Conservation (phyloP, 1,139 yeast genomes). For the Pneumocystis carinii region DNA sequence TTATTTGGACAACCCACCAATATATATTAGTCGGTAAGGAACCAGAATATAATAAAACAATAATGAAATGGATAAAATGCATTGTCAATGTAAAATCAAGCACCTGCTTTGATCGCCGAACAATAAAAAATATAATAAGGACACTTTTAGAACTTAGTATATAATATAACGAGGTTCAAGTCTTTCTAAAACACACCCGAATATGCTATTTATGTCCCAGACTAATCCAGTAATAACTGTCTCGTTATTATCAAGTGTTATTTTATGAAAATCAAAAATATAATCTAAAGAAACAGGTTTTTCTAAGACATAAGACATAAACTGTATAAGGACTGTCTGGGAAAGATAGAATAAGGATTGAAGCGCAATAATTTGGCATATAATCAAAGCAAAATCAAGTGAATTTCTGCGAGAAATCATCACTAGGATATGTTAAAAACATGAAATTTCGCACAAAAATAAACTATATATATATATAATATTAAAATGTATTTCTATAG, state of each 20-base stretch:
- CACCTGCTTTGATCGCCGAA: slow-evolving; percentile 9
- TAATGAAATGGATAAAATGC: slow-evolving; percentile 4
- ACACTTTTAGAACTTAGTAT: slow-evolving; percentile 1
- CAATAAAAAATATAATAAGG: slow-evolving; percentile 2
- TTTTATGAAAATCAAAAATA: neutral
- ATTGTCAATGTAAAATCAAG: slow-evolving; percentile 10
- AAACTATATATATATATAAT: no score
- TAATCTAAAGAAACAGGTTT: neutral
- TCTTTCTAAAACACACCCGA: neutral
- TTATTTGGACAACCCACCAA: slow-evolving; percentile 9
- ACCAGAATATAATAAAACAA: slow-evolving; percentile 6
- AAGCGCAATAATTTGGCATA: neutral
- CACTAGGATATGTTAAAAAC: no score
- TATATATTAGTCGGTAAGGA: slow-evolving; percentile 3
- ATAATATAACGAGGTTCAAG: no score
- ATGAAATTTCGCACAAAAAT: no score
- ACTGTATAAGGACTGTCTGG: neutral
- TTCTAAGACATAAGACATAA: neutral
- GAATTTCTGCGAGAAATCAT: neutral
- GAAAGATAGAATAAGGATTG: neutral
- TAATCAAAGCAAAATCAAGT: neutral
- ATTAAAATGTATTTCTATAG: no score
- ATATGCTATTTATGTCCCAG: neutral
- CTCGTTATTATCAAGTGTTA: neutral
- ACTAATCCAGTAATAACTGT: neutral